Evolutionary conservation across 306 rosid genomes (phyloP), one percentile per base, ranked within the genome.

Genomic region (Erythrophleum fordii): DNA sequence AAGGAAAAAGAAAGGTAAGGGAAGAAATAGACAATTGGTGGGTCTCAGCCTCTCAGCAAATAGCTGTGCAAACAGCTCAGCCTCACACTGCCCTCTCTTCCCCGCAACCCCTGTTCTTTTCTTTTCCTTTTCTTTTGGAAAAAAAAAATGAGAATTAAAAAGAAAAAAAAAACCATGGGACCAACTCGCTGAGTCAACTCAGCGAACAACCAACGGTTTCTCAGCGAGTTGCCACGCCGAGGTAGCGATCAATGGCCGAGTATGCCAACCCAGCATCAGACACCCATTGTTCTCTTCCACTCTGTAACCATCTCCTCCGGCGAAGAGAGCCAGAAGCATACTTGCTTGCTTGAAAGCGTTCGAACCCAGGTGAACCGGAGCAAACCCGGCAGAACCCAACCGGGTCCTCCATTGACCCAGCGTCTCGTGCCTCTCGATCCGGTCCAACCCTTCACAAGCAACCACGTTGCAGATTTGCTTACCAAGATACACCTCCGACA

Each of bases 301-400:
- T 9, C 87, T 82, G 16, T 95, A 95, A 9, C 99, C 99, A 67
- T 93, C 97, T 2, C 99, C 97, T 41, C 94, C 92, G 2, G 91
- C 97, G 23, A 83, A 91, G 4, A 88, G 77, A 0, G 90, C 93
- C 46, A 95, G 37, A 45, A 95, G 82, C 97, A 87, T 89, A 17
- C 99, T 93, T 0, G 99, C 99, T 70, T 95, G 99, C 80, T 92
- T 95, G 37, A 88, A 95, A 16, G 99, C 99, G 80, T 95, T 95
- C 0, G 98, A 95, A 2, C 98, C 98, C 20, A 95, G 85, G 20
- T 89, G 93, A 51, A 86, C 96, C 76, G 98, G 89, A 0, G 39
- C 20, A 6, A 95, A 93, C 42, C 94, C 99, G 18, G 92, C 80
- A 17, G 89, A 78, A 17, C 20, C 74, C 41, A 95, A 45, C 81